phyloP scores from a whole-genome alignment of 495 filamentous ascomycete genomes.

The Hypoxylon fuscum region DNA sequence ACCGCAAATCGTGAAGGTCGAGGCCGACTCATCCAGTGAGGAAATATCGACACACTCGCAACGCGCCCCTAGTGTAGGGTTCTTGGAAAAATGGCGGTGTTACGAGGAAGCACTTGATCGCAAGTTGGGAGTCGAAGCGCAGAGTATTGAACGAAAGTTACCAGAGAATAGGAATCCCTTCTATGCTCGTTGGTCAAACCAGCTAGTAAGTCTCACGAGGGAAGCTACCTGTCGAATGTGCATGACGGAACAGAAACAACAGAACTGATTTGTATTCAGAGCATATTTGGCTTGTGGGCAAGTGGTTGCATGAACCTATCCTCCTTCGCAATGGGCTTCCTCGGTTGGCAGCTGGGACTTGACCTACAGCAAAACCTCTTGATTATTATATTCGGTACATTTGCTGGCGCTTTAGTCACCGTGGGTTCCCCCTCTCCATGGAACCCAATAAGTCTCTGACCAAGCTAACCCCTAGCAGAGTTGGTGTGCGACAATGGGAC shows the following conservation, averaged over 20 bases:
- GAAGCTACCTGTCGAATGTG: too few relatives aligned
- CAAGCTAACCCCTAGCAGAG: conserved; percentile 15
- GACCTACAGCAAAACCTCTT: conserved; percentile 60
- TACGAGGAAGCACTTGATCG: conserved; percentile 60
- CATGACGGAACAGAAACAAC: not conserved
- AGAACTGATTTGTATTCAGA: conserved; percentile 1
- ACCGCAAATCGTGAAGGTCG: conserved; percentile 1
- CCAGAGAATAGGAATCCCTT: conserved; percentile 56
- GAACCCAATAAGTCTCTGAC: not conserved
- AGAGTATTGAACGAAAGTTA: conserved; percentile 60
- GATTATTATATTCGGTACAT: conserved; percentile 58
- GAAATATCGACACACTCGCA: not conserved
- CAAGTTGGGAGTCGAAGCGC: conserved; percentile 63
- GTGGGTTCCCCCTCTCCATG: conserved; percentile 45
- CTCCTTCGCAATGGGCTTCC: conserved; percentile 61
- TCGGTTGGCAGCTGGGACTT: conserved; percentile 60
- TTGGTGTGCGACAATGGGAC: conserved; percentile 61
- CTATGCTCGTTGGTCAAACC: conserved; percentile 43
- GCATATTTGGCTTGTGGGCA: conserved; percentile 52
- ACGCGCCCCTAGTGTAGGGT: not conserved
- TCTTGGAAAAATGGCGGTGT: conserved; percentile 37
- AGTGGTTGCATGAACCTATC: conserved; percentile 64
- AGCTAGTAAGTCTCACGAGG: conserved; percentile 44
- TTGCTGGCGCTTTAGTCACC: conserved; percentile 58
- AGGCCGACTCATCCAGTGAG: conserved; percentile 22